Conservation (phyloP, 1,139 yeast species). For the Pichia cactophila region DNA sequence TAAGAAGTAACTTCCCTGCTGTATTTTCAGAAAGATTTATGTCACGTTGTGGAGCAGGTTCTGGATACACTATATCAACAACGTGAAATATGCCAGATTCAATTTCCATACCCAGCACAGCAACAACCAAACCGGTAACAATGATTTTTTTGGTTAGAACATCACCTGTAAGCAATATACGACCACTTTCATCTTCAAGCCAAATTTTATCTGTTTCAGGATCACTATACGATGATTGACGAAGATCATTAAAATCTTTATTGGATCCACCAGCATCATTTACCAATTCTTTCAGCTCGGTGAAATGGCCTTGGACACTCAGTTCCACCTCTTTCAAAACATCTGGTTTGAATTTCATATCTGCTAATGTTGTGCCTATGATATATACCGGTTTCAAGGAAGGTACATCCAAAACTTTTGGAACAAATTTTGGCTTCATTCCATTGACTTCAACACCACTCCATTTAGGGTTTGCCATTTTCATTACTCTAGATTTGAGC, state of each 20-base stretch:
- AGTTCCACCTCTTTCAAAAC: conserved; percentile 73
- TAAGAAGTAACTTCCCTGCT: conserved; percentile 45
- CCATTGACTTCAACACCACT: conserved; percentile 40
- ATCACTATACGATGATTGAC: conserved; percentile 40
- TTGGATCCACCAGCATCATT: conserved; percentile 9
- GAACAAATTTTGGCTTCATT: conserved; percentile 33
- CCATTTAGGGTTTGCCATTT: conserved; percentile 45
- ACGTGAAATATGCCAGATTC: conserved; percentile 81
- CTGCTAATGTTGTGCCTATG: conserved; percentile 83
- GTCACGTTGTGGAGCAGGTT: conserved; percentile 46
- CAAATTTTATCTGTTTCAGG: conserved; percentile 52
- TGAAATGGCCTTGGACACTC: conserved; percentile 46
- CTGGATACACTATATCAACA: conserved; percentile 71
- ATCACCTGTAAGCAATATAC: conserved; percentile 69
- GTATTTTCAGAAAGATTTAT: neutral
- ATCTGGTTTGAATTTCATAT: conserved; percentile 77
- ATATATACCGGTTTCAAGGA: conserved; percentile 75
- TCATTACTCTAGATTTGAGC: conserved; percentile 48
- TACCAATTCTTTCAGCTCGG: conserved; percentile 22
- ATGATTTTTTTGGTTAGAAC: conserved; percentile 38
- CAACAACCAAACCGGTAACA: conserved; percentile 85
- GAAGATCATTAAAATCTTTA: conserved; percentile 21
- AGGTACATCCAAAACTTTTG: conserved; percentile 70
- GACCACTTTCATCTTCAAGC: conserved; percentile 91
- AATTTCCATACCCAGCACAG: conserved; percentile 78